Evolutionary conservation across 768 basidiomycete genomes (phyloP), one percentile per base, ranked within the genome.

Genomic region (Pleurotus tuoliensis): DNA sequence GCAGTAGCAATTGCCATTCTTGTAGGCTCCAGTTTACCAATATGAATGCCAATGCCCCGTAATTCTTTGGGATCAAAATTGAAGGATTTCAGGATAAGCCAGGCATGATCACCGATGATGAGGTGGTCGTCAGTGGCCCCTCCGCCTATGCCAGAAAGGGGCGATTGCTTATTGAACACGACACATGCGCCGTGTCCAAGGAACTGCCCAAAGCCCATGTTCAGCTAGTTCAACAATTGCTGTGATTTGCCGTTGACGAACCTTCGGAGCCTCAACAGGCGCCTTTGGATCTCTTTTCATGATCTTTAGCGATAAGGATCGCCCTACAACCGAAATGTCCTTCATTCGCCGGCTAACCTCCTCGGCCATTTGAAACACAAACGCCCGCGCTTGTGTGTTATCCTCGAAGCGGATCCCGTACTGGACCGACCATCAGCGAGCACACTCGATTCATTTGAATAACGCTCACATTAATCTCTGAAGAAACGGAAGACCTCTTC

Each of bases 361-460:
- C 27, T 74, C 78, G 0, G 88, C 87, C 74, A 99, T 82, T 58
- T 88, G 84, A 47, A 74, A 76, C 5, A 97, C 72, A 63, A 96
- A 97, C 2, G 73, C 70, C 66, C 93, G 86, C 5, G 90, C 93
- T 66, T 97, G 87, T 38, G 86, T 86, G 56, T 86, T 78, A 56
- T 84, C 84, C 63, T 89, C 83, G 68, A 98, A 98, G 3, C 97
- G 86, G 55, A 99, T 97, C 0, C 94, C 97, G 67, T 98, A 99
- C 94, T 97, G 55, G 13, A 30, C 9, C 20, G 13, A 25, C 52
- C n/a, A 38, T 51, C 30, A 9, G 59, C 27, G 41, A 25, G 53
- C 44, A 64, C 41, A 62, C 51, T 27, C 24, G 24, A 25, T 25
- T 25, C 11, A 53, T 7, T 12, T 13, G 39, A 41, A 61, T 8